Conservation (phyloP, 2,329 filamentous ascomycete genomes). For the Hymenoscyphus occultus region DNA sequence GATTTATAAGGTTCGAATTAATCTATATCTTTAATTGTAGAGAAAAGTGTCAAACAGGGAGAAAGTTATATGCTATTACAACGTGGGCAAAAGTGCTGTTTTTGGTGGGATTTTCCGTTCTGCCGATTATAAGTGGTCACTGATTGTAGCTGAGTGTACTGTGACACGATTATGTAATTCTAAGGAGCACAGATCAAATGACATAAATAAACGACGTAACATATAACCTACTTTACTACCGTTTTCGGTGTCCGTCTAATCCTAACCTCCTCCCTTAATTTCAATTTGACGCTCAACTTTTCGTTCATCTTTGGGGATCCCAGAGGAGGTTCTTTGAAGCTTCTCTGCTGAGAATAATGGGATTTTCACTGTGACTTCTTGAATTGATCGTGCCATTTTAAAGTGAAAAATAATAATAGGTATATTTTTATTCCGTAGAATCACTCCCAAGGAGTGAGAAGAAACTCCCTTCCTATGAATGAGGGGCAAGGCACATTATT, state of each 20-base stretch:
- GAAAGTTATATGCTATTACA: no score
- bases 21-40: no score
- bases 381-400: conserved; percentile 22
- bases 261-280: conserved; percentile 47
- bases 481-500: neutral
- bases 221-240: no score
- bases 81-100: no score
- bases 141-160: conserved; percentile 49
- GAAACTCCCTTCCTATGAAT: neutral
- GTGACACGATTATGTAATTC: conserved; percentile 63
- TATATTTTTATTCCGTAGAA: neutral
- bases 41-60: no score
- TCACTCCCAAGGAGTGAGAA: neutral
- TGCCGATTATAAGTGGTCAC: no score
- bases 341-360: conserved; percentile 17
- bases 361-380: no score
- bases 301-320: conserved; percentile 1
- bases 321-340: neutral
- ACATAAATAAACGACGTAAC: conserved; percentile 79
- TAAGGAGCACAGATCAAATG: conserved; percentile 62
- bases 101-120: no score
- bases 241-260: conserved; percentile 73
- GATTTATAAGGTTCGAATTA: no score
- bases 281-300: conserved; percentile 26
- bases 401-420: neutral